A percentile compares a stretch with the other conserved stretches of the same genome.
Conservation (phyloP, 2,329 filamentous ascomycete genomes). For the Fusarium udum region DNA sequence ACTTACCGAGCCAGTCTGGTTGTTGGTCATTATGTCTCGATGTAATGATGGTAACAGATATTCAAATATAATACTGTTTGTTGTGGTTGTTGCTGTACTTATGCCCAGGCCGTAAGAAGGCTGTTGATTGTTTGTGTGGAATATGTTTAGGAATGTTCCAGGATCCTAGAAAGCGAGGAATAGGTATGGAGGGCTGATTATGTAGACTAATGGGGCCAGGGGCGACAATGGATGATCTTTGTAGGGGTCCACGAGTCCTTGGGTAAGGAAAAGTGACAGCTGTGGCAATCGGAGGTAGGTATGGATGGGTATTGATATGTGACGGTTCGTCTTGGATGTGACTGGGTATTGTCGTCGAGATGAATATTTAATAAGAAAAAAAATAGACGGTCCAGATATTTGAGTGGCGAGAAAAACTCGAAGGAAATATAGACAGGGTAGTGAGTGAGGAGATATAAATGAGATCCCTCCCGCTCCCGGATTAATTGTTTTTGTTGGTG, state of each 20-base stretch:
- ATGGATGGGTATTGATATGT: background rate
- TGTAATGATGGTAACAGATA: background rate
- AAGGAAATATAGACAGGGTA: background rate
- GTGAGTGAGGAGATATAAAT: background rate
- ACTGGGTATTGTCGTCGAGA: background rate
- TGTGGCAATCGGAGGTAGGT: background rate
- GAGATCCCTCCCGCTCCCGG: background rate
- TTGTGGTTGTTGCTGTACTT: background rate
- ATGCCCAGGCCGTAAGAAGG: background rate
- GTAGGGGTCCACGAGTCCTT: conserved; percentile 23
- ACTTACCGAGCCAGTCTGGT: conserved; percentile 5
- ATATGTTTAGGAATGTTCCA: conserved; percentile 42
- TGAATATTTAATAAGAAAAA: conserved; percentile 9
- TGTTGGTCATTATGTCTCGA: background rate
- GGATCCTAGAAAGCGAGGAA: conserved; percentile 31
- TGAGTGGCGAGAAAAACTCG: background rate
- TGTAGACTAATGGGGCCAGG: conserved; percentile 24
- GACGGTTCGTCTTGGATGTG: background rate
- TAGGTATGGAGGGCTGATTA: conserved; percentile 17
- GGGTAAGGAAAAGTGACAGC: conserved; percentile 3
- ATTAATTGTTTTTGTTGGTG: background rate
- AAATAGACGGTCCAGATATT: background rate
- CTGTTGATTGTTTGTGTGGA: conserved; percentile 28
- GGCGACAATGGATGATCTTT: conserved; percentile 31
- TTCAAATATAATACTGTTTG: background rate